Percentiles rank a stretch among this genome's conserved stretches.
Conservation (phyloP, 2,329 filamentous ascomycete genomes). For the Falciphora oryzae region DNA sequence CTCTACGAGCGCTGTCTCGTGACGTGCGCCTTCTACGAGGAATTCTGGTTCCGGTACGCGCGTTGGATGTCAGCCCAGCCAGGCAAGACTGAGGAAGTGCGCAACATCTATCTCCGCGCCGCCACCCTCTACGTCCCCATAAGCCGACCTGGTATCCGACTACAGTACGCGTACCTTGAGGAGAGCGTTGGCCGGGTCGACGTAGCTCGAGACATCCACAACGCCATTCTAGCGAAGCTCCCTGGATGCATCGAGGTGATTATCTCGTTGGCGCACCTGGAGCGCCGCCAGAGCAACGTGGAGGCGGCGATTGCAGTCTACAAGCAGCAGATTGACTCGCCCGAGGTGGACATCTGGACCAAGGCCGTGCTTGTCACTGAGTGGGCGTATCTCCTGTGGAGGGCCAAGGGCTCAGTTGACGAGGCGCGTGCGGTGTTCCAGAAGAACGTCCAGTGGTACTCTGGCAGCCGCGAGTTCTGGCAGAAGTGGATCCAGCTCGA, state of each 20-base stretch:
- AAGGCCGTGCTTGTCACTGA: constrained; percentile 85
- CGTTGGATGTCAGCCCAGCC: constrained; percentile 84
- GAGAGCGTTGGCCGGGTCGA: constrained; percentile 74
- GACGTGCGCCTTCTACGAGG: constrained; percentile 89
- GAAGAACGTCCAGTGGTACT: constrained; percentile 77
- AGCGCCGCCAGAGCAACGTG: constrained; percentile 75
- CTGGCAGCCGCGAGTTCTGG: constrained; percentile 87
- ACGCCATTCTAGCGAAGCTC: constrained; percentile 67
- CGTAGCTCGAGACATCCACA: constrained; percentile 78
- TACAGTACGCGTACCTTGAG: constrained; percentile 93
- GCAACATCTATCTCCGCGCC: constrained; percentile 86
- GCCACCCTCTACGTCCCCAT: constrained; percentile 82
- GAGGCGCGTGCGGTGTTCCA: constrained; percentile 80
- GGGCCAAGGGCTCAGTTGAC: constrained; percentile 71
- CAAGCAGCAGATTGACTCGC: constrained; percentile 71
- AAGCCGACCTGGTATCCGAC: constrained; percentile 72
- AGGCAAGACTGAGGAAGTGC: constrained; percentile 80
- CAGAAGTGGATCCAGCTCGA: constrained; percentile 84
- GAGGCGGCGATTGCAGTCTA: constrained; percentile 81
- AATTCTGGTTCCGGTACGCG: constrained; percentile 97
- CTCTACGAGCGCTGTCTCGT: constrained; percentile 92
- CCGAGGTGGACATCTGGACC: constrained; percentile 66
- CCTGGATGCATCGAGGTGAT: constrained; percentile 85
- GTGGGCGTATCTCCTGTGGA: constrained; percentile 84
- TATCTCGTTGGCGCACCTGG: constrained; percentile 78